Conservation (phyloP, 176 grass and related monocot genomes). For the Raddia distichophylla region DNA sequence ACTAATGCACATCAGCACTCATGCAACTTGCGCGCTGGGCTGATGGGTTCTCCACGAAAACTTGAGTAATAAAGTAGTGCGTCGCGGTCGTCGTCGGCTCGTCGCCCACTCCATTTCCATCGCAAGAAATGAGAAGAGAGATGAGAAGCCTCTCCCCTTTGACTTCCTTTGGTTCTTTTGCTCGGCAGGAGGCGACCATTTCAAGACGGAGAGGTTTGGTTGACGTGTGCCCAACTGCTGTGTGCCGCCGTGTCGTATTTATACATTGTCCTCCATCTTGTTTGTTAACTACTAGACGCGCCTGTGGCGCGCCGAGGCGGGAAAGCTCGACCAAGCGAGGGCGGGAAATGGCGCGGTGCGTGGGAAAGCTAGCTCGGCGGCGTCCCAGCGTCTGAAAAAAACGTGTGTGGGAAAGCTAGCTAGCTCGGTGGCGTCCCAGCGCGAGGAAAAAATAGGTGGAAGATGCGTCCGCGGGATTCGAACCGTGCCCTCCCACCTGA, state of each 20-base stretch:
- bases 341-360: too few relatives aligned
- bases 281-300: not conserved
- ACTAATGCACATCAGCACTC: not conserved
- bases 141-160: not conserved
- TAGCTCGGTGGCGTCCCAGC: too few relatives aligned
- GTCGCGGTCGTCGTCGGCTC: too few relatives aligned
- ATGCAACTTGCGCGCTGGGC: constrained; percentile 29
- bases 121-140: not conserved
- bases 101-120: not conserved
- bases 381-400: too few relatives aligned
- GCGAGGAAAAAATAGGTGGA: too few relatives aligned
- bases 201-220: not conserved
- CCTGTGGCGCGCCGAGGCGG: too few relatives aligned
- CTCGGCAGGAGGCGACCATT: not conserved
- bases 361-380: too few relatives aligned
- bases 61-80: not conserved
- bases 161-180: not conserved
- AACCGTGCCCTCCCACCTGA: too few relatives aligned
- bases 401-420: too few relatives aligned
- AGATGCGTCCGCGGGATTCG: too few relatives aligned
- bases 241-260: not conserved
- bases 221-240: constrained; percentile 41
- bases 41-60: not conserved
- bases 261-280: not conserved
- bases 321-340: too few relatives aligned